Base-by-base conservation (phyloP, 2,329 filamentous ascomycete species). In the Gnomoniopsis smithogilvyi region DNA sequence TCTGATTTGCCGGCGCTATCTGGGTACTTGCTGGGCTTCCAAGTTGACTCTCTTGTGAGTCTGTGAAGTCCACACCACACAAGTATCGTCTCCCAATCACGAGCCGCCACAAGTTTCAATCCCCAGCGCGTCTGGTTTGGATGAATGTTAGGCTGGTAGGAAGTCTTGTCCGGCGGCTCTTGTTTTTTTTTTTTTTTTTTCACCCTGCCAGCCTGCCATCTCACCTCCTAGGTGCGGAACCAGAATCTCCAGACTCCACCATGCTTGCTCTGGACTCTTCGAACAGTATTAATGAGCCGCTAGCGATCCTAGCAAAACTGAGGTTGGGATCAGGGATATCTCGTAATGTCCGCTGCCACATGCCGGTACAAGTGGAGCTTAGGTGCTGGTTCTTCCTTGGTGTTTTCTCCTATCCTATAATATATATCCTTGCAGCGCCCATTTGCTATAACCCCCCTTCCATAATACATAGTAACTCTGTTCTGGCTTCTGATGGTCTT, bases 31-130 rank as follows among this genome's bases (percentile, higher is more conserved):
- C 36, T 41, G 36, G 36, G 36, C 36, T 15, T 41, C 12, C 36
- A n/a, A 41, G 36, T 4, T 14, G 12, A n/a, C 15, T 30, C 26
- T 30, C 26, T 30, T 30, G 26, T 30, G 26, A 30, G 26, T 30
- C 26, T 30, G n/a, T n/a, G 26, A 30, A 30, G 26, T 8, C 26
- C 26, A 30, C 26, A 30, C 26, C 26, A 30, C 26, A 34, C 48
- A 33, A n/a, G n/a, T 38, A 17, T 33, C 57, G 56, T 62, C 61
- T 64, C 63, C 65, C 63, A 64, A 65, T 65, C 61, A 65, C 50
- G 62, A 53, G 56, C 45, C 54, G 64, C 65, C 65, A 67, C 63
- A 65, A 47, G 26, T 38, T 43, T 50, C 50, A 48, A n/a, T 48
- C 45, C 45, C 60, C 46, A 19, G 47, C 43, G 36, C 47, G 14